Evolutionary conservation across 1,284 basidiomycete genomes (phyloP).

Genomic region (Cryptococcus sp.): DNA sequence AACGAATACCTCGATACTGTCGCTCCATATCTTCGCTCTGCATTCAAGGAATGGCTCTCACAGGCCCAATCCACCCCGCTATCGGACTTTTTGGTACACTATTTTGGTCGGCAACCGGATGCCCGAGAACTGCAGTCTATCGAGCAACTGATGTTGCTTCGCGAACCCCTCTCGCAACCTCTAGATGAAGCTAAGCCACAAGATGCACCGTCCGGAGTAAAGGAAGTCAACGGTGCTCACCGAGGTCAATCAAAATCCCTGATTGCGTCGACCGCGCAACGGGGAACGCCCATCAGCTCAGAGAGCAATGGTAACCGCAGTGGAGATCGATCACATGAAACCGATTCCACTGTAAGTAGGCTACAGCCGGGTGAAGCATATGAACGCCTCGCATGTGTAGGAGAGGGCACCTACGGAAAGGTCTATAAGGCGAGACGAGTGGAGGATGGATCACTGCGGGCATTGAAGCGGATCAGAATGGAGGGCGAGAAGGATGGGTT

Average conservation of each 20-base stretch:
- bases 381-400: constrained; percentile 86
- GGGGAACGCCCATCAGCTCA: not conserved
- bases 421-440: constrained; percentile 95
- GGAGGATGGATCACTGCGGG: constrained; percentile 70
- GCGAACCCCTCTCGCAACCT: constrained; percentile 11
- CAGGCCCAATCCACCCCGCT: constrained; percentile 24
- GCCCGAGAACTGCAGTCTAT: constrained; percentile 30
- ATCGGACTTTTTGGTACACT: constrained; percentile 31
- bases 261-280: too few relatives aligned
- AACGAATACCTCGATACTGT: constrained; percentile 18
- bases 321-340: not conserved
- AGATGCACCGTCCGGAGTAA: not conserved
- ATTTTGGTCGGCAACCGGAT: constrained; percentile 32
- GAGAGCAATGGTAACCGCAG: not conserved
- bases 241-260: not conserved
- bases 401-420: constrained; percentile 98
- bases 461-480: constrained; percentile 96
- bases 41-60: constrained; percentile 34
- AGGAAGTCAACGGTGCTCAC: not conserved
- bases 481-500: constrained; percentile 97
- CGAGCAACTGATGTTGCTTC: constrained; percentile 20
- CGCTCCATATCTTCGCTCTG: constrained; percentile 37
- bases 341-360: not conserved
- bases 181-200: not conserved
- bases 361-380: constrained; percentile 57